Percentiles rank a stretch among this genome's conserved stretches.
Evolutionary conservation across 495 filamentous ascomycete genomes (phyloP).

Genomic region (Podospora tetraspora): DNA sequence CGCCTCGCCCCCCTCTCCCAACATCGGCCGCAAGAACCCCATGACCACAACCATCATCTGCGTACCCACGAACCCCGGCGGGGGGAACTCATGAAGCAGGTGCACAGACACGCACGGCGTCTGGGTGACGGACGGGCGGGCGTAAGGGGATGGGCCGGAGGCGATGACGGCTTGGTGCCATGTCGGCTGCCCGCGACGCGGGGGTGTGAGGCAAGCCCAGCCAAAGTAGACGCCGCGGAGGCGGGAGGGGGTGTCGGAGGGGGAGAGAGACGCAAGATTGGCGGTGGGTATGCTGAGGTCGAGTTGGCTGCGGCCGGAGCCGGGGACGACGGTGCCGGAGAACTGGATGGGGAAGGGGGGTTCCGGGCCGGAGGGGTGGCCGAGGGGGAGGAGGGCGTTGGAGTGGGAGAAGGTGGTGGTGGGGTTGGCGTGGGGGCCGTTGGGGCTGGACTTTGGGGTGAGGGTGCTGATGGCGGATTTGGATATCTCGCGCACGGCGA

Average conservation of each 20-base stretch:
- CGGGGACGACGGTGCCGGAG: constrained; percentile 35
- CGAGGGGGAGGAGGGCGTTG: constrained; percentile 8
- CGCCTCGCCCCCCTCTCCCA: constrained; percentile 16
- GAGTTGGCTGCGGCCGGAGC: constrained; percentile 27
- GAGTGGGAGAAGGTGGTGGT: neutral
- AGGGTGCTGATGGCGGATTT: constrained; percentile 16
- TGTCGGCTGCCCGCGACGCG: constrained; percentile 7
- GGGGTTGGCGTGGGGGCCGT: neutral
- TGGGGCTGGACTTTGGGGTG: neutral
- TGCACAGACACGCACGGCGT: constrained; percentile 38
- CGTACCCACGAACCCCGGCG: constrained; percentile 28
- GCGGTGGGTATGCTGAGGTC: constrained; percentile 35
- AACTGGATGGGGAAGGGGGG: constrained; percentile 56
- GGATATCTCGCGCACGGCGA: constrained; percentile 29
- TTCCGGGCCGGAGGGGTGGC: constrained; percentile 46
- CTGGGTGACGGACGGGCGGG: constrained; percentile 34
- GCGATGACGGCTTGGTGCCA: constrained; percentile 56
- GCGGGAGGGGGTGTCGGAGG: constrained; percentile 43
- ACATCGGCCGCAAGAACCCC: constrained; percentile 46
- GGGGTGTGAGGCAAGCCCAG: constrained; percentile 46
- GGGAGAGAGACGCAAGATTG: constrained; percentile 39
- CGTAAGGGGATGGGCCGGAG: constrained; percentile 38
- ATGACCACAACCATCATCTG: constrained; percentile 50
- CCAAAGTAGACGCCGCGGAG: constrained; percentile 59
- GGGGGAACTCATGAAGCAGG: constrained; percentile 42